Conservation (phyloP, 306 rosid species). For the Argentina anserina region DNA sequence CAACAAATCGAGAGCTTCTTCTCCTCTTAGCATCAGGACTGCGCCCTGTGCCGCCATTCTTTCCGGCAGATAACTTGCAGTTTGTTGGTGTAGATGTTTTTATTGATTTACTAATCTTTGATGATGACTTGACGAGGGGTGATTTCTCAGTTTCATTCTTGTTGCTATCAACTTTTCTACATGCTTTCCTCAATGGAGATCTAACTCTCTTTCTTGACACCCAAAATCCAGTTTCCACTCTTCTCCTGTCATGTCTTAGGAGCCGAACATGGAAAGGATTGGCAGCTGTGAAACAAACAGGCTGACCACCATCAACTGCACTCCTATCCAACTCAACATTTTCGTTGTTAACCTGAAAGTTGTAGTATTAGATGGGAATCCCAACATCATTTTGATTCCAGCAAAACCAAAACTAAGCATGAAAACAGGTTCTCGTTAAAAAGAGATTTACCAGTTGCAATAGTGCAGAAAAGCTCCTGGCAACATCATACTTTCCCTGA, state of each 20-base stretch:
- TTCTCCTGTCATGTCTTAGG: constrained; percentile 39
- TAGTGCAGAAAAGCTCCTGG: constrained; percentile 88
- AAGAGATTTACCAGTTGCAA: constrained; percentile 73
- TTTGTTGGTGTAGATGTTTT: constrained; percentile 34
- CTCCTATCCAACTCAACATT: constrained; percentile 58
- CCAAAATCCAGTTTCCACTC: constrained; percentile 24
- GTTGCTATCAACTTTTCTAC: constrained; percentile 27
- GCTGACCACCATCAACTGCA: constrained; percentile 33
- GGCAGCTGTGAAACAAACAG: constrained; percentile 53
- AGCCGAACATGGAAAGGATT: constrained; percentile 70
- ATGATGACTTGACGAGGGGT: constrained; percentile 27
- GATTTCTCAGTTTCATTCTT: constrained; percentile 29
- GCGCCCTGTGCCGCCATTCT: constrained; percentile 40
- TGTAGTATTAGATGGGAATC: not conserved
- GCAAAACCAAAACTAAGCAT: not conserved
- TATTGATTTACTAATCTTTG: constrained; percentile 25
- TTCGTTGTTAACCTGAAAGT: constrained; percentile 83
- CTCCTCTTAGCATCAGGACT: constrained; percentile 75
- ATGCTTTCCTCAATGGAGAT: constrained; percentile 48
- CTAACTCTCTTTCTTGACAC: constrained; percentile 49
- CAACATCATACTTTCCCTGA: constrained; percentile 64
- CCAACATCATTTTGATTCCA: not conserved
- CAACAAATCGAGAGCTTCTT: constrained; percentile 48
- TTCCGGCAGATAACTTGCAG: constrained; percentile 50
- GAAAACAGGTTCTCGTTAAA: not conserved